Conservation (phyloP, 768 basidiomycete species). For the Megacollybia marginata region DNA sequence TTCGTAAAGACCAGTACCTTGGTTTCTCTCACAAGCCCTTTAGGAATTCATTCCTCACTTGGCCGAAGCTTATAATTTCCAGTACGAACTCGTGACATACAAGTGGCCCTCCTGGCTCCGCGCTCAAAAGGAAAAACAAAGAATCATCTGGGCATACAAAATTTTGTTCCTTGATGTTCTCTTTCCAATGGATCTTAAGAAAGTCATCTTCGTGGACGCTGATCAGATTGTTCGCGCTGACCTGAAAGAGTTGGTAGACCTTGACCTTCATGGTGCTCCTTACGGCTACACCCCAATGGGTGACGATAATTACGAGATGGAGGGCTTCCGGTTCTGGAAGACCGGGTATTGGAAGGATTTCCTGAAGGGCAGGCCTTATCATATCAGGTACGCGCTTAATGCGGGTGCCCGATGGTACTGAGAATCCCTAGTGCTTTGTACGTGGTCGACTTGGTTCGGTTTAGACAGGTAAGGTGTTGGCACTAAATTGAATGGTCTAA, state of each 20-base stretch:
- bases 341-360: slow-evolving; percentile 93
- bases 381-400: slow-evolving; percentile 67
- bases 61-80: slow-evolving; percentile 85
- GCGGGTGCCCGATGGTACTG: neutral
- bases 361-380: slow-evolving; percentile 78
- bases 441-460: slow-evolving; percentile 90
- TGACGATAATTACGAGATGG: slow-evolving; percentile 89
- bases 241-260: slow-evolving; percentile 86
- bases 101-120: slow-evolving; percentile 99
- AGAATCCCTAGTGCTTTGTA: slow-evolving; percentile 69
- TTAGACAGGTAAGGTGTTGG: slow-evolving; percentile 69
- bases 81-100: slow-evolving; percentile 97
- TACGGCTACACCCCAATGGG: slow-evolving; percentile 99
- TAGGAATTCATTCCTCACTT: slow-evolving; percentile 94
- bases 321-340: slow-evolving; percentile 99
- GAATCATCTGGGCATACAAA: slow-evolving; percentile 99
- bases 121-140: slow-evolving; percentile 95
- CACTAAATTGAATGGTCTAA: neutral
- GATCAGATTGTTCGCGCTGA: slow-evolving; percentile 98
- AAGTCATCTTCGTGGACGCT: slow-evolving; percentile 98
- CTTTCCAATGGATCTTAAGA: slow-evolving; percentile 98
- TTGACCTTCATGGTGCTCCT: slow-evolving; percentile 88
- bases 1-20: slow-evolving; percentile 25
- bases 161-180: slow-evolving; percentile 98
- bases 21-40: too few species aligned